Percentiles rank a stretch among this genome's conserved stretches.
Conservation (phyloP, 257 asterid species). For the Ehretia macrophylla region DNA sequence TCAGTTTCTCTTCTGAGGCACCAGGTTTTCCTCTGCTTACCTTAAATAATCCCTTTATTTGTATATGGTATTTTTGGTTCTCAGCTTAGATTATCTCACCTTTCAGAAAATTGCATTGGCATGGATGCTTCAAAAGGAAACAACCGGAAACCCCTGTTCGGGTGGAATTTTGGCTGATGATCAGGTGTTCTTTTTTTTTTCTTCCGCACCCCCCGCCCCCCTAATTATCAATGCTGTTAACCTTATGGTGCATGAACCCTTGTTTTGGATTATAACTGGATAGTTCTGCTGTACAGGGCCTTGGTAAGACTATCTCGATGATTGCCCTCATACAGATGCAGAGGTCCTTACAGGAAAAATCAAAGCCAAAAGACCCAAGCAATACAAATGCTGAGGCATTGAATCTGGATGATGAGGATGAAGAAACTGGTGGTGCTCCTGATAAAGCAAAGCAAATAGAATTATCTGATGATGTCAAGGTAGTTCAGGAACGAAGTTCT, state of each 20-base stretch:
- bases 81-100: slow-evolving; percentile 21
- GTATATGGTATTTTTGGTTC: slow-evolving; percentile 16
- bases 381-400: slow-evolving; percentile 55
- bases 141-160: slow-evolving; percentile 60
- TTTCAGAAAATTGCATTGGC: slow-evolving; percentile 88
- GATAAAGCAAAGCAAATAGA: slow-evolving; percentile 31
- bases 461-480: slow-evolving; percentile 45
- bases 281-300: slow-evolving; percentile 56
- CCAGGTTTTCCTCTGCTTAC: slow-evolving; percentile 59
- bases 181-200: slow-evolving; percentile 64
- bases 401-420: slow-evolving; percentile 87
- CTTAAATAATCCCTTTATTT: slow-evolving; percentile 16
- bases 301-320: slow-evolving; percentile 93
- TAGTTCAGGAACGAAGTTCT: slow-evolving; percentile 51
- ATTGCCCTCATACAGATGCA: slow-evolving; percentile 89
- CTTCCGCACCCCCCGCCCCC: too few relatives aligned
- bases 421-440: slow-evolving; percentile 34
- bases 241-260: slow-evolving; percentile 8
- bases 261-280: slow-evolving; percentile 1
- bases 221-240: slow-evolving; percentile 7
- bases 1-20: slow-evolving; percentile 95
- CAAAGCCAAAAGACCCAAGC: slow-evolving; percentile 40
- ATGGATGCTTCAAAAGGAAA: slow-evolving; percentile 92
- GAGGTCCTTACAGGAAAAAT: slow-evolving; percentile 40
- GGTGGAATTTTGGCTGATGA: slow-evolving; percentile 99